Base-by-base conservation (phyloP, 2,329 filamentous ascomycete species). In the Tolypocladium pustulatum region DNA sequence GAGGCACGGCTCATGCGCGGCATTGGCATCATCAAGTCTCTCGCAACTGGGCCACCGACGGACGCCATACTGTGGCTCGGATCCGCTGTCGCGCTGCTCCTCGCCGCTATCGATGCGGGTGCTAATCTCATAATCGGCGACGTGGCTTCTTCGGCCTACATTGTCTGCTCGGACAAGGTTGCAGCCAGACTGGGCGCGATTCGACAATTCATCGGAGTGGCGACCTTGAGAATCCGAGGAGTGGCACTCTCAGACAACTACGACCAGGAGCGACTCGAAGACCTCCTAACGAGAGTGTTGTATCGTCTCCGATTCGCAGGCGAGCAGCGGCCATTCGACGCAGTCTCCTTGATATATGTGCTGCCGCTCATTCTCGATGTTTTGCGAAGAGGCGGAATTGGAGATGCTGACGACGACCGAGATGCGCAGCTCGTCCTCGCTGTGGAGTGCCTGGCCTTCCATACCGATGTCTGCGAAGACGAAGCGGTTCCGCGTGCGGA, bases 251-350 rank as follows among this genome's bases (percentile, higher is more conserved):
- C 90, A 0, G 81, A 87, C 13, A 84, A 88, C 57, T 80, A 93
- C 60, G 82, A 87, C 61, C 80, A 89, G 62, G 94, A 97, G 69
- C 84, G 88, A n/a, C 78, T 97, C 10, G 90, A 91, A 58, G 85
- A 88, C 59, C 82, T 97, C 15, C 81, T 96, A 15, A 97, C 93
- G 3, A 84, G 94, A 71, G 85, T 97, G 1, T 77, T 99, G 6
- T 97, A 97, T 72, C 87, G 93, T 54, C 78, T 99, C 57, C 88
- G 92, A 20, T 96, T 96, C 71, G 83, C 92, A 41, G 88, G 90
- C 57, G 94, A 97, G 70, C 93, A 97, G 71, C 85, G 92, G n/a
- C 91, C 93, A 0, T 91, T 99, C 65, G 94, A 99, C 69, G 80
- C 85, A 3, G 87, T 94, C 4, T 93, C 93, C 1, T 78, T 97